These are phyloP conservation scores for Colletotrichum incanum DNA, from an alignment of 2,329 filamentous ascomycete genomes.

Conservation along the genomic window DNA sequence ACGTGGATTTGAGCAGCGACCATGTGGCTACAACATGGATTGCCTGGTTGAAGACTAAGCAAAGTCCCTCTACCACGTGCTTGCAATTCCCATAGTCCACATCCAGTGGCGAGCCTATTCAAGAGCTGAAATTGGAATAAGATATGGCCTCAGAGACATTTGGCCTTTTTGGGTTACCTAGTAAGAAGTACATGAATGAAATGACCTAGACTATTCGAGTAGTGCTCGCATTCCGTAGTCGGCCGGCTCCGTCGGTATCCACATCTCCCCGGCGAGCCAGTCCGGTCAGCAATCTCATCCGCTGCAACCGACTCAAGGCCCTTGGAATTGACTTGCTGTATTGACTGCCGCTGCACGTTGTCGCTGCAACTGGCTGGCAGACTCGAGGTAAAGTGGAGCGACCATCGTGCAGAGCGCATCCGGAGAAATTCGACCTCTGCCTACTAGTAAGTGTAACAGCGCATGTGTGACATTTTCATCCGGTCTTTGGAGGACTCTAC, in stretches of 20 bases:
- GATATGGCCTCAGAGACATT: not conserved
- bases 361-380: not conserved
- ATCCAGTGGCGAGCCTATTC: not conserved
- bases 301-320: not conserved
- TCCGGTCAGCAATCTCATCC: not conserved
- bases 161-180: not conserved
- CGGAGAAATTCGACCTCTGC: too few species aligned
- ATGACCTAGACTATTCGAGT: not conserved
- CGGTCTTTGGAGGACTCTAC: not conserved
- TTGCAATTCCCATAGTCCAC: not conserved
- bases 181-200: not conserved
- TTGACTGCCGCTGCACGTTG: not conserved
- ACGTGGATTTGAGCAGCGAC: not conserved
- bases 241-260: not conserved
- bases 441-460: not conserved
- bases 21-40: not conserved
- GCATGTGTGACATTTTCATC: not conserved
- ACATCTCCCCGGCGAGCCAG: not conserved
- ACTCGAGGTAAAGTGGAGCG: too few species aligned
- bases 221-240: not conserved
- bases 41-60: not conserved
- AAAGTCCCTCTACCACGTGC: not conserved
- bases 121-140: not conserved
- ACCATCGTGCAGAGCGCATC: too few species aligned
- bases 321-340: not conserved